Percentiles rank a stretch among this genome's conserved stretches.
phyloP scores from a whole-genome alignment of 495 filamentous ascomycete genomes.

The Penicillium longicatenatum region DNA sequence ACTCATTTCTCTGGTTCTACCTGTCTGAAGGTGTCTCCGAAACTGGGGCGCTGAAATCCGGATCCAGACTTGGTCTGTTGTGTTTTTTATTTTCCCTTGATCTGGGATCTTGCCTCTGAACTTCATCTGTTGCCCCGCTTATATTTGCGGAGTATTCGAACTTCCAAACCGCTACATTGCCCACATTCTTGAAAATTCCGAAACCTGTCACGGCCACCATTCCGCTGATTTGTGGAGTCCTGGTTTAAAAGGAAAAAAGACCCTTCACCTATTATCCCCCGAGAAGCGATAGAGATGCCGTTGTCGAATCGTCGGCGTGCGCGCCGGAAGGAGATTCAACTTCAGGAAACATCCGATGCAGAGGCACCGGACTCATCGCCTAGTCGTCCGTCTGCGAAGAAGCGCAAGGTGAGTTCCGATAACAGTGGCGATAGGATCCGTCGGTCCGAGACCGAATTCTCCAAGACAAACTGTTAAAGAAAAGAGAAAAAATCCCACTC shows the following conservation, averaged over 20 bases:
- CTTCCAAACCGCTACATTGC: constrained; percentile 5
- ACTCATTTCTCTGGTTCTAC: constrained; percentile 40
- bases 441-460: constrained; percentile 14
- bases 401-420: constrained; percentile 64
- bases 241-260: background rate
- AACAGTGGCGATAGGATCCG: background rate
- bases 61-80: constrained; percentile 26
- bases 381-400: constrained; percentile 69
- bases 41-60: constrained; percentile 31
- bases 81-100: constrained; percentile 32
- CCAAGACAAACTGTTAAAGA: constrained; percentile 4
- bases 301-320: constrained; percentile 54
- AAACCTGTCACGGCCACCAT: background rate
- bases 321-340: constrained; percentile 51
- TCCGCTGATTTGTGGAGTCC: background rate
- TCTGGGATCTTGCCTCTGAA: background rate
- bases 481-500: background rate
- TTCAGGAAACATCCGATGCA: constrained; percentile 51
- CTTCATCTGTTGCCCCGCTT: constrained; percentile 2
- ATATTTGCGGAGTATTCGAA: constrained; percentile 10
- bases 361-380: constrained; percentile 67
- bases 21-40: constrained; percentile 30
- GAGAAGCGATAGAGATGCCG: constrained; percentile 39
- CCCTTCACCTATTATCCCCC: background rate
- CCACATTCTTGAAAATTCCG: constrained; percentile 12